Evolutionary conservation across 164 flowering plant species (phyloP).

Genomic region (Chimonanthus praecox): DNA sequence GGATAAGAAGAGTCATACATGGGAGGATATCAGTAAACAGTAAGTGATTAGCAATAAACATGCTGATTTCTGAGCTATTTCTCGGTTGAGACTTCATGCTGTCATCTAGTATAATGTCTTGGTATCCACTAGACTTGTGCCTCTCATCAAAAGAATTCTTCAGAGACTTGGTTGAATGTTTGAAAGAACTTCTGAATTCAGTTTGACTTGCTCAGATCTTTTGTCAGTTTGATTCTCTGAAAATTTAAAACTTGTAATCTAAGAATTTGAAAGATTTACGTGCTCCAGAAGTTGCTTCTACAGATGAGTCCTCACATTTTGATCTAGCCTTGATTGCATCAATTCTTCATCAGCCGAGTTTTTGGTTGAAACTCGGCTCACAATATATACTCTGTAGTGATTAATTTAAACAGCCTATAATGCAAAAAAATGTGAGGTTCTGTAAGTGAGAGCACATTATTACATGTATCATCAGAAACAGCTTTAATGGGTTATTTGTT

Average conservation of each 20-base stretch:
- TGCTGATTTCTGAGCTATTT: background rate
- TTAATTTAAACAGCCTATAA: background rate
- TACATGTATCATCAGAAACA: background rate
- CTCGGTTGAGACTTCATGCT: background rate
- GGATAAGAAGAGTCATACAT: slow-evolving; percentile 75
- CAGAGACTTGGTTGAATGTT: background rate
- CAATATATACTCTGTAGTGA: background rate
- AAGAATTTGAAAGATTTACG: too few relatives aligned
- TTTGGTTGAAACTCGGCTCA: background rate
- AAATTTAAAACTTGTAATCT: too few relatives aligned
- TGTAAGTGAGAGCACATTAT: background rate
- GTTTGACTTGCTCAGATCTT: background rate
- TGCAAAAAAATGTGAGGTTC: background rate
- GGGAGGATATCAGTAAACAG: slow-evolving; percentile 98
- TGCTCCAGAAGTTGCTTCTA: too few relatives aligned
- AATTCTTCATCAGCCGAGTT: background rate
- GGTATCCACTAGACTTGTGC: background rate
- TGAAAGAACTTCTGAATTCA: background rate
- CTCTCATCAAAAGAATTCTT: background rate
- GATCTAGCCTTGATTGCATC: background rate
- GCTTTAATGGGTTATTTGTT: background rate
- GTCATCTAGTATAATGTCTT: background rate
- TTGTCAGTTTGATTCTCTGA: background rate
- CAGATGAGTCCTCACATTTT: background rate
- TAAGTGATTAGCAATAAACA: slow-evolving; percentile 21